These are phyloP conservation scores for Orbilia blumenaviensis DNA, from an alignment of 2,329 filamentous ascomycete genomes.

Conservation along the genomic window DNA sequence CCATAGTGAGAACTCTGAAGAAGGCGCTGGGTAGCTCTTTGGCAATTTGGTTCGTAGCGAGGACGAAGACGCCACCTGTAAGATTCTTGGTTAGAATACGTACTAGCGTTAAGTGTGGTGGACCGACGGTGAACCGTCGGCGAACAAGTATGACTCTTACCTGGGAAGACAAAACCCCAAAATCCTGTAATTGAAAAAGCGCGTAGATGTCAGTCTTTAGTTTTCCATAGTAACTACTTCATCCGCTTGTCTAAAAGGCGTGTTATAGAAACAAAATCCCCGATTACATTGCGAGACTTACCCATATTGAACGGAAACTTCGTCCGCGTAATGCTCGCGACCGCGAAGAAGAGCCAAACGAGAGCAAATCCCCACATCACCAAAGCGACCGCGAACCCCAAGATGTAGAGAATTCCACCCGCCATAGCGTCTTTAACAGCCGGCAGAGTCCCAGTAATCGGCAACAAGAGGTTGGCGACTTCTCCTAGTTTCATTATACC, in stretches of 20 bases:
- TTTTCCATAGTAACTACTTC: neutral
- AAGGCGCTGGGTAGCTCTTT: conserved; percentile 67
- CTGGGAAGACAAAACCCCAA: conserved; percentile 53
- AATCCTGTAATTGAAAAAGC: conserved; percentile 19
- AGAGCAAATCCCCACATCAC: conserved; percentile 69
- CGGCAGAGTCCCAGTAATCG: conserved; percentile 60
- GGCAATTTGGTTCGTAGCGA: conserved; percentile 64
- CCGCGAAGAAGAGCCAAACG: conserved; percentile 67
- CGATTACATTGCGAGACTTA: conserved; percentile 73
- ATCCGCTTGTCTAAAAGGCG: neutral
- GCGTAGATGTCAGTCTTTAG: conserved; percentile 23
- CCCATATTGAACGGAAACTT: conserved; percentile 71
- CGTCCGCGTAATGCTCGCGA: conserved; percentile 64
- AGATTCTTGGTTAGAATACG: conserved; percentile 22
- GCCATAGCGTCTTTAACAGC: conserved; percentile 59
- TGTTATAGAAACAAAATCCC: conserved; percentile 63
- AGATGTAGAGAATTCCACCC: conserved; percentile 69
- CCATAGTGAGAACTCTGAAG: conserved; percentile 68
- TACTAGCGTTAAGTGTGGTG: neutral
- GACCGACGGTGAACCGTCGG: neutral
- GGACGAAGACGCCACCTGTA: conserved; percentile 66
- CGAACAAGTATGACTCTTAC: conserved; percentile 22
- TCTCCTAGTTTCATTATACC: conserved; percentile 66
- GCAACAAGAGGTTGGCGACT: conserved; percentile 59
- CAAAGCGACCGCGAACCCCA: conserved; percentile 67